Conservation (phyloP, 2,329 filamentous ascomycete species). For the Chaetomiaceae sp. region DNA sequence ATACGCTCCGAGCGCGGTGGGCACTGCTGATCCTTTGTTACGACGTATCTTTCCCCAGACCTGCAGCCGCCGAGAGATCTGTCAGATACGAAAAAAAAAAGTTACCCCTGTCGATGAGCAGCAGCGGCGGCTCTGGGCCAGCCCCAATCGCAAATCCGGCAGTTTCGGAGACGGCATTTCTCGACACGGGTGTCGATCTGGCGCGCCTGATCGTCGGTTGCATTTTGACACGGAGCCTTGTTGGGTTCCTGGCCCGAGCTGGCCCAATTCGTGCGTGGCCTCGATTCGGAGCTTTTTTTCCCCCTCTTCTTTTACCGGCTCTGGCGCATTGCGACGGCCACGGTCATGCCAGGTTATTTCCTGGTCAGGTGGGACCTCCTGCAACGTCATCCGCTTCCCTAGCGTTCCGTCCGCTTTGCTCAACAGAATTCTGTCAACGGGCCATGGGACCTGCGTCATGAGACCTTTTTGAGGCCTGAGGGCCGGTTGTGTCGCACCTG, state of each 20-base stretch:
- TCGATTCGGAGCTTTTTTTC: not conserved
- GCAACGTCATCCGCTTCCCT: slow-evolving; percentile 25
- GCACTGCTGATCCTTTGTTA: not conserved
- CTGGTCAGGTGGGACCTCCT: slow-evolving; percentile 16
- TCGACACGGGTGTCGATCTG: not conserved
- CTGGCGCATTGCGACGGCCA: slow-evolving; percentile 1
- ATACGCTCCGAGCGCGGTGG: too few species aligned
- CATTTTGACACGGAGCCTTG: not conserved
- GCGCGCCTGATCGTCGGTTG: slow-evolving; percentile 12
- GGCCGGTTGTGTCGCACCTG: not conserved
- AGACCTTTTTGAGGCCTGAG: not conserved
- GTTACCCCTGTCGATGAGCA: not conserved
- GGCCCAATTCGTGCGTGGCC: not conserved
- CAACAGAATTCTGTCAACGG: not conserved
- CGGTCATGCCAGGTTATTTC: slow-evolving; percentile 10
- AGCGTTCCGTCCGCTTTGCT: slow-evolving; percentile 10
- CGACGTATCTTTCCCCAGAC: not conserved
- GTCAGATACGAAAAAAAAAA: not conserved
- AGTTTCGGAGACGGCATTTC: slow-evolving; percentile 11
- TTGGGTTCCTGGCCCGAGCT: not conserved
- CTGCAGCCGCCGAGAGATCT: slow-evolving; percentile 2
- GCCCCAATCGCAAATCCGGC: slow-evolving; percentile 12
- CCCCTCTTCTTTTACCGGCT: not conserved
- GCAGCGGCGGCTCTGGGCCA: too few species aligned
- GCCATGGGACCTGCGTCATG: slow-evolving; percentile 13